A percentile compares a stretch with the other conserved stretches of the same genome.
Evolutionary conservation across 2,329 filamentous ascomycete genomes (phyloP).

Genomic region (Aspergillus glaucus): DNA sequence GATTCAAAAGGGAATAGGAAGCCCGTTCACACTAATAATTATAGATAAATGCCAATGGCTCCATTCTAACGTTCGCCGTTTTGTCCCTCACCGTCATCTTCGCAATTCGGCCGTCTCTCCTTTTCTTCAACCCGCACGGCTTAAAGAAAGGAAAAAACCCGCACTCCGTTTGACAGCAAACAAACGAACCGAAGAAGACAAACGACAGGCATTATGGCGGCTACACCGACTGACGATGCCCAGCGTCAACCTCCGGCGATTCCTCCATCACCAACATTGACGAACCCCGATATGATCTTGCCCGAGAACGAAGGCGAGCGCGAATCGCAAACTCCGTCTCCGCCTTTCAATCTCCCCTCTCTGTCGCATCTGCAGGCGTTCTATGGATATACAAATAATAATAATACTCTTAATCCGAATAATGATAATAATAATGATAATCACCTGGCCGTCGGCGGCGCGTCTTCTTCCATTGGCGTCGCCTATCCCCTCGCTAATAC

Average conservation of each 20-base stretch:
- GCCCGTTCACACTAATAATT: no score
- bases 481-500: not conserved
- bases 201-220: no score
- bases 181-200: no score
- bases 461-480: slow-evolving; percentile 2
- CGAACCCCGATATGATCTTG: slow-evolving; percentile 91
- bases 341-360: slow-evolving; percentile 45
- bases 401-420: not conserved
- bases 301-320: slow-evolving; percentile 60
- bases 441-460: not conserved
- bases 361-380: slow-evolving; percentile 37
- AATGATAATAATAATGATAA: not conserved
- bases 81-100: no score
- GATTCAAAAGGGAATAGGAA: no score
- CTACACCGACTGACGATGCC: no score
- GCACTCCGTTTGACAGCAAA: no score
- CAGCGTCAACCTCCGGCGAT: slow-evolving; percentile 14
- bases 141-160: no score
- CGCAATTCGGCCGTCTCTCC: no score
- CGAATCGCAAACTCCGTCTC: slow-evolving; percentile 45
- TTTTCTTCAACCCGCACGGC: no score
- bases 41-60: no score
- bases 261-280: slow-evolving; percentile 76
- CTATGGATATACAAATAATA: slow-evolving; percentile 16
- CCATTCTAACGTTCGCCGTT: no score